Conservation (phyloP, 2,329 filamentous ascomycete species). For the Phoma sp. region DNA sequence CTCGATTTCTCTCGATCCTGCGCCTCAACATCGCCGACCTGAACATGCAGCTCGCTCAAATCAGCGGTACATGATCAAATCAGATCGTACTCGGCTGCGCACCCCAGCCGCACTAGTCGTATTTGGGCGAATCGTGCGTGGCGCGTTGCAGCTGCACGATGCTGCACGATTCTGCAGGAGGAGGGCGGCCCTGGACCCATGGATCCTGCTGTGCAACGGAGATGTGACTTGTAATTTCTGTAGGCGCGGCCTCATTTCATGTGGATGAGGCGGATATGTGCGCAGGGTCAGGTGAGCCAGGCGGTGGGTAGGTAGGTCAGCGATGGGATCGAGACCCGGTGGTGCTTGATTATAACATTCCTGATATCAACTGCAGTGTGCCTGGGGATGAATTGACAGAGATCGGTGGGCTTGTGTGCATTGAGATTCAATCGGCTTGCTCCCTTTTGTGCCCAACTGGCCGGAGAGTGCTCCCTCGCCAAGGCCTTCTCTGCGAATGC, state of each 20-base stretch:
- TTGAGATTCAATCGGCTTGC: too few species aligned
- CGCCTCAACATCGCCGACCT: slow-evolving; percentile 13
- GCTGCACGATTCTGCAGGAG: slow-evolving; percentile 16
- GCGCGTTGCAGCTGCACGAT: slow-evolving; percentile 12
- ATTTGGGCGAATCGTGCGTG: not conserved
- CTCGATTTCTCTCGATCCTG: slow-evolving; percentile 8
- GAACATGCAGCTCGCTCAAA: slow-evolving; percentile 14
- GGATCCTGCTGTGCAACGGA: slow-evolving; percentile 6
- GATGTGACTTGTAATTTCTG: slow-evolving; percentile 18
- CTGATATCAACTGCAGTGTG: too few species aligned
- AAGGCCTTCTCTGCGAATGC: too few species aligned
- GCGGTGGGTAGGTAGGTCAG: too few species aligned
- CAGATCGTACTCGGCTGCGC: slow-evolving; percentile 10
- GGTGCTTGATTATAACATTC: too few species aligned
- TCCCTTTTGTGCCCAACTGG: too few species aligned
- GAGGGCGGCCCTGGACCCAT: slow-evolving; percentile 10
- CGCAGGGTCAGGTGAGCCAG: slow-evolving; percentile 4
- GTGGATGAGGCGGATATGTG: not conserved
- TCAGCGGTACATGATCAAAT: slow-evolving; percentile 10
- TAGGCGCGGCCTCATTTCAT: slow-evolving; percentile 9
- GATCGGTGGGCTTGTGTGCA: too few species aligned
- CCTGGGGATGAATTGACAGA: too few species aligned
- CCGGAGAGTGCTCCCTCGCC: too few species aligned
- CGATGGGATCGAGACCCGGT: not conserved
- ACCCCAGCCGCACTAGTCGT: slow-evolving; percentile 1